These are phyloP conservation scores for Serendipita sp. DNA, from an alignment of 768 basidiomycete species.

Conservation along the genomic window DNA sequence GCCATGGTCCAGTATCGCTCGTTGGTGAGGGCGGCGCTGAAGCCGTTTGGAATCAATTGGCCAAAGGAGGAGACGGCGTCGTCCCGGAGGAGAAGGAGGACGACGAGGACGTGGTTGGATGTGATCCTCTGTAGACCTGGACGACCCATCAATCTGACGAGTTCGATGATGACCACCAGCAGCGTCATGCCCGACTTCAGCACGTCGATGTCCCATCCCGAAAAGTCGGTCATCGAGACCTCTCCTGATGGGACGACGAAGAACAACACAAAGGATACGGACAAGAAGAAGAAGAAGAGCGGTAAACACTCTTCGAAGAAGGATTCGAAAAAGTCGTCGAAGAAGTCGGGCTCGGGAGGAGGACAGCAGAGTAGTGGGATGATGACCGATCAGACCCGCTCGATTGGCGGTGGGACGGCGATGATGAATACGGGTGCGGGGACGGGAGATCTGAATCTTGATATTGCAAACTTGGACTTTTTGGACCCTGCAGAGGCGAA, in stretches of 20 bases:
- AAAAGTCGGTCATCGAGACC: neutral
- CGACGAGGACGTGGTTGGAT: neutral
- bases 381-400: neutral
- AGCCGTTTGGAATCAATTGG: neutral
- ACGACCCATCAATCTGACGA: constrained; percentile 6
- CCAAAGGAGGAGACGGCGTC: neutral
- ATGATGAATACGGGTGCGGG: neutral
- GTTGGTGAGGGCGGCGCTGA: constrained; percentile 16
- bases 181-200: neutral
- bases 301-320: neutral
- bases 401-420: neutral
- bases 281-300: neutral
- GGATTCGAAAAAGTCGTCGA: neutral
- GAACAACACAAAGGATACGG: neutral
- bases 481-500: neutral
- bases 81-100: neutral
- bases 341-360: neutral
- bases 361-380: neutral
- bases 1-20: constrained; percentile 37
- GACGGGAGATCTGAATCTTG: neutral
- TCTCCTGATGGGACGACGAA: neutral
- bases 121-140: constrained; percentile 1
- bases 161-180: constrained; percentile 14
- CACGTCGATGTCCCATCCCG: neutral
- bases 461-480: neutral